Evolutionary conservation across 208 protist genomes (phyloP), one percentile per base, ranked within the genome.

Genomic region (Leishmania tarentolae): DNA sequence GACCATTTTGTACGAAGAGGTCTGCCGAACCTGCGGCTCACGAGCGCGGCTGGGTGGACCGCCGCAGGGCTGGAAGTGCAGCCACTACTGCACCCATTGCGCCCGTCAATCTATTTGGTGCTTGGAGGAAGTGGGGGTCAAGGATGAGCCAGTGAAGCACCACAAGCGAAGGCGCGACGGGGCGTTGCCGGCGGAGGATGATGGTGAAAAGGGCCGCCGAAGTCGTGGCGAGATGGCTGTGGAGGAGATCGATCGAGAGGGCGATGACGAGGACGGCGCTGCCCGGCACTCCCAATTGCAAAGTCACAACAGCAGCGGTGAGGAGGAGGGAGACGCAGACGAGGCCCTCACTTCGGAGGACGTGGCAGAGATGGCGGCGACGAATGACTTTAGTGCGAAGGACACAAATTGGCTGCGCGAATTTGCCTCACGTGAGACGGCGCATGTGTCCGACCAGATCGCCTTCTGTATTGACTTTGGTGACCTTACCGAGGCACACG

Each of bases 401-500:
- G 94, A 97, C 84, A 84, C 88, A 56, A 94, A 93, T 70, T 95
- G 91, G 89, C 75, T 96, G 61, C 90, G 92, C 37, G 79, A 82
- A 77, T 95, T 95, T 79, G 92, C 91, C 21, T 82, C 73, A 19
- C 76, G 80, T 42, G 78, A 86, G 65, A 63, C 57, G 15, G 65
- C 70, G 8, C 80, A 75, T 40, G 75, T 94, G 24, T 74, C 85
- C 1, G 44, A 78, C 13, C 79, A 90, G 82, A 78, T 94, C 74
- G 86, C 91, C 37, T 96, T 96, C 82, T 96, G 93, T 81, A 94
- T 95, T 53, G 89, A 95, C 76, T 94, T 92, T 46, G 53, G 61
- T 44, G 93, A 96, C 82, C 80, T 95, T 19, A 71, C 79, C 21
- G 82, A 89, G 35, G 85, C 92, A 83, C 87, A 75, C 35, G 83